Evolutionary conservation across 331 rosid species (phyloP).

Genomic region (Quercus phellos): DNA sequence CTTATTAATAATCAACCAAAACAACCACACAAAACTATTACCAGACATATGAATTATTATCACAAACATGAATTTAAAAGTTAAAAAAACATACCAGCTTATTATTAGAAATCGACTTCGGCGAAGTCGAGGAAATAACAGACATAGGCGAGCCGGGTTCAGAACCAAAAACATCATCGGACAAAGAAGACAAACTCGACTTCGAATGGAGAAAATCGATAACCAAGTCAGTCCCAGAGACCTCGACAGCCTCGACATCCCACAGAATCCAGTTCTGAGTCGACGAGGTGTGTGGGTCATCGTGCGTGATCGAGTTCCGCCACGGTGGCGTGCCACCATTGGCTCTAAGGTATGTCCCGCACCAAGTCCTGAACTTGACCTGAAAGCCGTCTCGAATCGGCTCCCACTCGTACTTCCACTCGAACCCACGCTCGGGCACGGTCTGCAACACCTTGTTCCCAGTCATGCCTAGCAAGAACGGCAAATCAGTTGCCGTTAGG

Average conservation of each 20-base stretch:
- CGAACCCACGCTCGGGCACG: background rate
- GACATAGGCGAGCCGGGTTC: slow-evolving; percentile 52
- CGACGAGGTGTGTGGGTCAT: slow-evolving; percentile 44
- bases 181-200: slow-evolving; percentile 23
- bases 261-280: slow-evolving; percentile 64
- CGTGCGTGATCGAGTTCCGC: slow-evolving; percentile 73
- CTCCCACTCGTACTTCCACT: slow-evolving; percentile 60
- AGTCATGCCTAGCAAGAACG: slow-evolving; percentile 62
- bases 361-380: slow-evolving; percentile 57
- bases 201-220: slow-evolving; percentile 5
- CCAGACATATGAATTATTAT: no score
- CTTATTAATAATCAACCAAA: background rate
- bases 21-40: no score
- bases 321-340: slow-evolving; percentile 84
- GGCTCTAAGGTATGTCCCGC: slow-evolving; percentile 57
- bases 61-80: background rate
- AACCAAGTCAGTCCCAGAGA: slow-evolving; percentile 23
- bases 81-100: background rate
- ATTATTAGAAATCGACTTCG: slow-evolving; percentile 9
- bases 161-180: slow-evolving; percentile 38
- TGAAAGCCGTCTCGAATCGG: slow-evolving; percentile 74
- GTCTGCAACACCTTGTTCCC: slow-evolving; percentile 46
- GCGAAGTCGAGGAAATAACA: slow-evolving; percentile 22
- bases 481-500: slow-evolving; percentile 47
- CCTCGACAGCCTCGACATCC: slow-evolving; percentile 48